phyloP scores from a whole-genome alignment of 164 flowering plant species.

The Protea cynaroides region DNA sequence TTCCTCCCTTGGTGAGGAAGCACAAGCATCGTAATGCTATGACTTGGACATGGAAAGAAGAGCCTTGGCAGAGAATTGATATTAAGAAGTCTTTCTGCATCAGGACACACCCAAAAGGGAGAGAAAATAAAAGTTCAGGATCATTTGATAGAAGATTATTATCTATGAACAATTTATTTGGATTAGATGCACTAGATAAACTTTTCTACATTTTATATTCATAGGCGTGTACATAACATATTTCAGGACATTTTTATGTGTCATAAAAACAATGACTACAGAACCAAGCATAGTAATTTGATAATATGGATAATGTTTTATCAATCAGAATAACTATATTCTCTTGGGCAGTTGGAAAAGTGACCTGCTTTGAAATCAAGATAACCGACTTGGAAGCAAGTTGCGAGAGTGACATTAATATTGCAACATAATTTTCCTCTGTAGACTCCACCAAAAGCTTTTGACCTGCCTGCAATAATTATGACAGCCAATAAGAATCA shows the following conservation, averaged over 20 bases:
- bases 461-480: constrained; percentile 45
- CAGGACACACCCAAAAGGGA: background rate
- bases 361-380: constrained; percentile 38
- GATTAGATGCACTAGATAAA: background rate
- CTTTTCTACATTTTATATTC: background rate
- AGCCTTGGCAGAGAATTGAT: constrained; percentile 31
- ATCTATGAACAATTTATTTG: background rate
- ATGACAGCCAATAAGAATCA: background rate
- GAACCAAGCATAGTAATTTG: background rate
- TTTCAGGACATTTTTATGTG: too few relatives aligned
- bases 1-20: constrained; percentile 32
- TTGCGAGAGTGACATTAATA: constrained; percentile 68
- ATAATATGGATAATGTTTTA: background rate
- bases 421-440: constrained; percentile 42
- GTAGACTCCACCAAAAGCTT: constrained; percentile 37
- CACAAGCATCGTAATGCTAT: constrained; percentile 48
- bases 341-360: background rate
- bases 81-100: constrained; percentile 58
- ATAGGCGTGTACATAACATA: background rate
- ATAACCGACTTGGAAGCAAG: constrained; percentile 50
- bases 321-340: background rate
- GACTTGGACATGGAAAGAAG: constrained; percentile 29
- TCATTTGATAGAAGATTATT: background rate
- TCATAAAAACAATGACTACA: background rate
- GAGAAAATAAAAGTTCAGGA: background rate